Evolutionary conservation across 208 protist species (phyloP), one percentile per base, ranked within the genome.

Genomic region (Leishmania tarentolae): DNA sequence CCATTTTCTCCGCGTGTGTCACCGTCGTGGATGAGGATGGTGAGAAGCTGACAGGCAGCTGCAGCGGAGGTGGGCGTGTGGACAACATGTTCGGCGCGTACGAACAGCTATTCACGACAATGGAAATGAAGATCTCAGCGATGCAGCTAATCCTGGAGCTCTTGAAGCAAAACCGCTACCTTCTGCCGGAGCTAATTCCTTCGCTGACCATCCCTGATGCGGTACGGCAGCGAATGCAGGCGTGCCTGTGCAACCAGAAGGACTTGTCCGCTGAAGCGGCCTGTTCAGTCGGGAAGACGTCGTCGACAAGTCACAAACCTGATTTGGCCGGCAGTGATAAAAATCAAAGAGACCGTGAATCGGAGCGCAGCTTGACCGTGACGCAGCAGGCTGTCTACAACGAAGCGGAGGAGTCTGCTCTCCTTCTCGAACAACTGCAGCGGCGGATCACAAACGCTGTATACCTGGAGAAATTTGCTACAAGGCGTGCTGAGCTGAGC

Each of bases 381-480:
- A 2, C 31, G 78, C 31, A 50, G 37, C 44, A 37, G 61, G 31
- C n/a, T 46, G n/a, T 19, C 44, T 63, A 79, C n/a, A 69, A 4
- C 44, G 69, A 79, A 76, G 79, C 75, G 28, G 86, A 89, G 66
- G 78, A 88, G 72, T 98, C 94, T 28, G 75, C 83, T 17, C 53
- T 83, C 31, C 87, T 97, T 65, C 56, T 86, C 13, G 83, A 80
- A 59, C 21, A 85, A 61, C 85, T 95, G 46, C 79, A 86, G 47
- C 81, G 81, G 70, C 92, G 92, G 79, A 73, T 96, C 59, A 91
- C 86, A 8, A 88, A 79, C 74, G 78, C 87, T 35, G 83, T 86
- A 40, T 98, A 98, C 84, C 61, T 85, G 71, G 82, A 87, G 37
- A 90, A 88, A 46, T 98, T 91, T 76, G 93, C 91, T 37, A n/a